Evolutionary conservation across 768 basidiomycete species (phyloP).

Genomic region (Scleroderma bovista): DNA sequence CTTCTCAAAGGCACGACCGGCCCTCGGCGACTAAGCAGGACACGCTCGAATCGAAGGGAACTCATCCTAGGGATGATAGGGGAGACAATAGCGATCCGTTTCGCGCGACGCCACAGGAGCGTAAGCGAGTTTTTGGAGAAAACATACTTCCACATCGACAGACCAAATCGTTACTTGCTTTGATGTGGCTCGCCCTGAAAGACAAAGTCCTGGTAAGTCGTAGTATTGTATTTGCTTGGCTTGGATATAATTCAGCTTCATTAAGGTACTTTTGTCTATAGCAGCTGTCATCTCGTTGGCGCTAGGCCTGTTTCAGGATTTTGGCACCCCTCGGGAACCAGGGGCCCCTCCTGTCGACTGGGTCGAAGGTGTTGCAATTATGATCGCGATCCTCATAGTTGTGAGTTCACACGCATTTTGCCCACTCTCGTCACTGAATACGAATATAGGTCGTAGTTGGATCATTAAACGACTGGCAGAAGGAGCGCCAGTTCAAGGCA

Average conservation of each 20-base stretch:
- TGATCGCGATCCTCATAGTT: slow-evolving; percentile 70
- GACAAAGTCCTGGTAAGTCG: slow-evolving; percentile 81
- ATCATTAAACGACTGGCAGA: slow-evolving; percentile 96
- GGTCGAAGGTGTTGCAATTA: slow-evolving; percentile 90
- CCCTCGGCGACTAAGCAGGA: slow-evolving; percentile 11
- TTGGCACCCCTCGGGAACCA: slow-evolving; percentile 59
- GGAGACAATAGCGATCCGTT: slow-evolving; percentile 7
- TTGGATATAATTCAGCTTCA: slow-evolving; percentile 1
- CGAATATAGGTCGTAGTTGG: slow-evolving; percentile 74
- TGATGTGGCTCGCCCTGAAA: slow-evolving; percentile 85
- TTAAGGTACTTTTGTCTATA: slow-evolving; percentile 80
- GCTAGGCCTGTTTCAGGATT: slow-evolving; percentile 90
- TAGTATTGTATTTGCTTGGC: slow-evolving; percentile 1
- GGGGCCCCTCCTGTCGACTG: slow-evolving; percentile 83
- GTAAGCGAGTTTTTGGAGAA: slow-evolving; percentile 64
- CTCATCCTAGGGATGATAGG: not conserved
- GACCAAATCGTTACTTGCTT: slow-evolving; percentile 60
- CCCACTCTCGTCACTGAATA: not conserved
- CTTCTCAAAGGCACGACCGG: slow-evolving; percentile 31
- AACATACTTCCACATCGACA: slow-evolving; percentile 71
- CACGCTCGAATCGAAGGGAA: slow-evolving; percentile 16
- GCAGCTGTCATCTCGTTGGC: slow-evolving; percentile 92
- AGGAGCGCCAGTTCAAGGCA: slow-evolving; percentile 90
- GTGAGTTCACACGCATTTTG: slow-evolving; percentile 35
- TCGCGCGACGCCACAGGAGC: slow-evolving; percentile 49